A percentile compares a stretch with the other conserved stretches of the same genome.
These are phyloP conservation scores for Russula earlei DNA, from an alignment of 768 basidiomycete species.

Conservation along the genomic window DNA sequence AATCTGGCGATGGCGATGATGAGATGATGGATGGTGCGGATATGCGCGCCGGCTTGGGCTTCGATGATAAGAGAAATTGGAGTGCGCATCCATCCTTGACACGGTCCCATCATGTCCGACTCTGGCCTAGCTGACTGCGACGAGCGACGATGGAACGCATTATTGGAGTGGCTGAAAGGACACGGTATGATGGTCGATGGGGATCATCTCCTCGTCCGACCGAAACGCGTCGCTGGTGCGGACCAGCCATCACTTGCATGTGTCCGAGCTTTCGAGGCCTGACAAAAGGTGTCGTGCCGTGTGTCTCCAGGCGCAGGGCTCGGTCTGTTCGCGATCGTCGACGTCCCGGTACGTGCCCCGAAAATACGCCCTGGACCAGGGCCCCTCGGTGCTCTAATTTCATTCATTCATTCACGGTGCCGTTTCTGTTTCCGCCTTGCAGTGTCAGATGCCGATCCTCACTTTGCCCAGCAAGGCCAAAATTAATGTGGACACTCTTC, in stretches of 20 bases:
- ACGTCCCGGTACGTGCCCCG: constrained; percentile 34
- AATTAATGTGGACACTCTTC: constrained; percentile 65
- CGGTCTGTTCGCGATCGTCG: constrained; percentile 52
- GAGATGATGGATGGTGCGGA: too few species aligned
- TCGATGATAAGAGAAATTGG: too few species aligned
- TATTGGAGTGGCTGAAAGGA: constrained; percentile 16
- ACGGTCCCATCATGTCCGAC: background rate
- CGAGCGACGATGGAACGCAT: constrained; percentile 11
- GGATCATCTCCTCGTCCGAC: constrained; percentile 40
- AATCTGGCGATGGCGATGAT: too few species aligned
- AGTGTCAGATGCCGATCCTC: constrained; percentile 37
- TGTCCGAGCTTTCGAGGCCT: background rate
- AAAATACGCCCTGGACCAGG: too few species aligned
- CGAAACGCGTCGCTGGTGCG: constrained; percentile 44
- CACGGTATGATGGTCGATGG: constrained; percentile 23
- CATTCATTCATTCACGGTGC: background rate
- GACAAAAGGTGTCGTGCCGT: background rate
- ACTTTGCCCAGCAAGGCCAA: constrained; percentile 60
- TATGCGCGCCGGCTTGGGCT: too few species aligned
- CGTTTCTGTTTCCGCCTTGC: background rate
- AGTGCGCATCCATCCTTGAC: background rate
- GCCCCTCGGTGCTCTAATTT: too few species aligned
- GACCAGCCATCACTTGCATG: constrained; percentile 14
- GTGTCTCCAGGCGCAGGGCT: constrained; percentile 46
- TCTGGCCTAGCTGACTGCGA: background rate